These are phyloP conservation scores for Syncephalastrum sp. DNA, from an alignment of 371 early-diverging fungal species.

Conservation along the genomic window DNA sequence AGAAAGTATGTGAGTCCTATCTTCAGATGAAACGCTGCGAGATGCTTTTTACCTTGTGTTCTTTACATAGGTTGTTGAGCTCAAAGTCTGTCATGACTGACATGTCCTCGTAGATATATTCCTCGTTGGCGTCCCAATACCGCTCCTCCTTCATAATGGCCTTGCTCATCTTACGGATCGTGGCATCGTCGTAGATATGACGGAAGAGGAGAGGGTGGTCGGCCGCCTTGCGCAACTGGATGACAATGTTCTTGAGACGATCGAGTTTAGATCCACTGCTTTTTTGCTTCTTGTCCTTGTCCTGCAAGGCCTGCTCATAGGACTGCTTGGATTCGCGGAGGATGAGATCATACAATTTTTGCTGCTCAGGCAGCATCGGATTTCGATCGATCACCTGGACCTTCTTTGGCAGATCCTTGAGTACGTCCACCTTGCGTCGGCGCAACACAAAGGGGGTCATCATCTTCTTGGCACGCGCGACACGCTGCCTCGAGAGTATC, in stretches of 20 bases:
- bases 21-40: not conserved
- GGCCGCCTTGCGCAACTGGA: constrained; percentile 85
- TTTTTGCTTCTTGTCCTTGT: constrained; percentile 9
- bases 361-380: constrained; percentile 42
- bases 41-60: constrained; percentile 48
- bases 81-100: constrained; percentile 84
- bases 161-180: constrained; percentile 66
- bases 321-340: constrained; percentile 36
- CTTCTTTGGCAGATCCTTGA: constrained; percentile 71
- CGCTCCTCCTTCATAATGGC: constrained; percentile 49
- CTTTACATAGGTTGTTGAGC: constrained; percentile 67
- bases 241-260: constrained; percentile 63
- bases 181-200: constrained; percentile 54
- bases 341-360: constrained; percentile 39
- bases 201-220: constrained; percentile 85
- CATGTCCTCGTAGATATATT: constrained; percentile 87
- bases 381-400: constrained; percentile 46
- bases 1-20: not conserved
- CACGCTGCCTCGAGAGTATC: constrained; percentile 58
- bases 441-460: constrained; percentile 83
- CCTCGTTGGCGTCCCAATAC: constrained; percentile 66
- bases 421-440: constrained; percentile 68
- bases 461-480: constrained; percentile 69
- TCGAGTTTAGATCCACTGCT: constrained; percentile 14
- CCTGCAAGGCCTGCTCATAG: constrained; percentile 15